Evolutionary conservation across 495 filamentous ascomycete species (phyloP).

Genomic region (Penicillium canariense): DNA sequence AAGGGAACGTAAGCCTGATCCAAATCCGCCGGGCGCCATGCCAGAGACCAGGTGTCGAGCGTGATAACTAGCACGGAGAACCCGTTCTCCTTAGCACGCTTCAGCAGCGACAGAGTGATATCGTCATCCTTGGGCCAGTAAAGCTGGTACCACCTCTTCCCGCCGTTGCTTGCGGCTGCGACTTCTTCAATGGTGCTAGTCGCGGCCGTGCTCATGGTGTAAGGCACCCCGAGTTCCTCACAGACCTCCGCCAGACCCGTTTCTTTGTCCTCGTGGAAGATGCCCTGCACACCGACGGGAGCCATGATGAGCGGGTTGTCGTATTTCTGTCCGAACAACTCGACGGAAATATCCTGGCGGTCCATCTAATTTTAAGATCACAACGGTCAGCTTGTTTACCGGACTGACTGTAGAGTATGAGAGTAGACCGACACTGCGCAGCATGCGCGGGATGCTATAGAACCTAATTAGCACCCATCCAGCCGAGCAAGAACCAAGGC

Average conservation of each 20-base stretch:
- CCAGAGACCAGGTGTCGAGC: slow-evolving; percentile 43
- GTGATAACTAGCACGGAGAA: slow-evolving; percentile 48
- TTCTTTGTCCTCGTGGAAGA: slow-evolving; percentile 57
- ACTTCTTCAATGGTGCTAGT: slow-evolving; percentile 58
- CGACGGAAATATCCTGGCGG: slow-evolving; percentile 50
- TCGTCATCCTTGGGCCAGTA: slow-evolving; percentile 64
- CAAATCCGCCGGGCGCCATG: slow-evolving; percentile 60
- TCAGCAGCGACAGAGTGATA: slow-evolving; percentile 57
- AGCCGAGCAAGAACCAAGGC: too few species aligned
- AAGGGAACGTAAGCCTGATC: slow-evolving; percentile 59
- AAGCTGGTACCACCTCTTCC: slow-evolving; percentile 61
- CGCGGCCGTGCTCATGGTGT: slow-evolving; percentile 56
- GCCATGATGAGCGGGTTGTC: slow-evolving; percentile 54
- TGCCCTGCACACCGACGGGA: slow-evolving; percentile 56
- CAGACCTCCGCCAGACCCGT: slow-evolving; percentile 52
- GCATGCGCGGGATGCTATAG: slow-evolving; percentile 39
- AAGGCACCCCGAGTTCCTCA: slow-evolving; percentile 50
- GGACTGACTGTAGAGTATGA: neutral
- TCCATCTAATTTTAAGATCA: slow-evolving; percentile 26
- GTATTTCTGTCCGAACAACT: slow-evolving; percentile 56
- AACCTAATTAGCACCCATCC: slow-evolving; percentile 6
- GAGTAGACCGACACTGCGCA: slow-evolving; percentile 32
- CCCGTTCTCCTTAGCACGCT: slow-evolving; percentile 55
- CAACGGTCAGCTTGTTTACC: neutral
- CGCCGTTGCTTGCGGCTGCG: slow-evolving; percentile 37